These are phyloP conservation scores for Mortierella sp. DNA, from an alignment of 371 early-diverging fungal species.

Conservation along the genomic window DNA sequence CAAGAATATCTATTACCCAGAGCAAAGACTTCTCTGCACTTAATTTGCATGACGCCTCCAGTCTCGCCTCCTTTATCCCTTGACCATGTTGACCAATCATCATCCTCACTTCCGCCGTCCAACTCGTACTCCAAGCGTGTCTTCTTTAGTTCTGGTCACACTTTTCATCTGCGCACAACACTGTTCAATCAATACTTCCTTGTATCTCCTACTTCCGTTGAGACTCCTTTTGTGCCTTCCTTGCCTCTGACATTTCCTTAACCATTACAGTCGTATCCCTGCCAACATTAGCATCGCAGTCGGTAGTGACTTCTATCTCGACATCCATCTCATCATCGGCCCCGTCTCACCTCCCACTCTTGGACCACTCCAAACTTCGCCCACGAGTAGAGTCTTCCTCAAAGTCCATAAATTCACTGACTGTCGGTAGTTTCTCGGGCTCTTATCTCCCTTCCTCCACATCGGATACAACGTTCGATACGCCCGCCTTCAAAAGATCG, in stretches of 20 bases:
- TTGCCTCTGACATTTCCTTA: no score
- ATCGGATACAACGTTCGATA: background rate
- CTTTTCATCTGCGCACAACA: background rate
- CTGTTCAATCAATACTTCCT: background rate
- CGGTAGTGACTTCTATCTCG: background rate
- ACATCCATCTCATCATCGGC: background rate
- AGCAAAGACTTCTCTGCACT: no score
- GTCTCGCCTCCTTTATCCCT: no score
- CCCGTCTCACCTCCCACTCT: background rate
- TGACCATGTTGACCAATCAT: no score
- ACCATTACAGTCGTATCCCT: background rate
- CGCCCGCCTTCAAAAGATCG: background rate
- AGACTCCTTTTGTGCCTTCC: background rate
- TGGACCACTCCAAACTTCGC: background rate
- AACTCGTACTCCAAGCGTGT: background rate
- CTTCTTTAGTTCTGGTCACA: conserved; percentile 1
- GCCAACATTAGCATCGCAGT: background rate
- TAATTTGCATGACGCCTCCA: no score
- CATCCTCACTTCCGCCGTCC: background rate
- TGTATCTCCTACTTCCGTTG: background rate
- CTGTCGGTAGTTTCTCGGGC: background rate
- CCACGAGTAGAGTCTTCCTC: background rate
- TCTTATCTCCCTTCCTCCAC: no score
- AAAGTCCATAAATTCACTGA: background rate
- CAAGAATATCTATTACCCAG: no score